Conservation (phyloP, 1,284 basidiomycete genomes). For the Cerioporus squamosus region DNA sequence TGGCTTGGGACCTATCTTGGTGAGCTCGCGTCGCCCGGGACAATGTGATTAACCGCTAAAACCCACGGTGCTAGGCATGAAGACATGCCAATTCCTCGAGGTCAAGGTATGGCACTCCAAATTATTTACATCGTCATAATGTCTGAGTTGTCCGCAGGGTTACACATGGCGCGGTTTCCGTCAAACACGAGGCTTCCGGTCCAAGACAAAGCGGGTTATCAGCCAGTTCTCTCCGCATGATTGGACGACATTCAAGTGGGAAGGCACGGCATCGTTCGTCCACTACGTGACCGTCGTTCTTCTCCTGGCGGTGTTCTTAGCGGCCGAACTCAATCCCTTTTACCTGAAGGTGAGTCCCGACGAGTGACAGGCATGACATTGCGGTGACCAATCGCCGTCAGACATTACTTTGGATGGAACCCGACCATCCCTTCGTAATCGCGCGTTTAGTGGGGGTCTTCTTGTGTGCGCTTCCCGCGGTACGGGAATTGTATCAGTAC, state of each 20-base stretch:
- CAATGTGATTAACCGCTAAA: slow-evolving; percentile 22
- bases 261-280: slow-evolving; percentile 74
- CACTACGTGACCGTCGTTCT: slow-evolving; percentile 78
- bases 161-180: slow-evolving; percentile 85
- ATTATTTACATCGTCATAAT: neutral
- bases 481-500: slow-evolving; percentile 80
- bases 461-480: slow-evolving; percentile 81
- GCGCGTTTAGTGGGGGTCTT: slow-evolving; percentile 76
- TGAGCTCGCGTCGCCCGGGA: slow-evolving; percentile 34
- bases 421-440: slow-evolving; percentile 82
- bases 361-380: slow-evolving; percentile 8
- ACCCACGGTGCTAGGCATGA: slow-evolving; percentile 63
- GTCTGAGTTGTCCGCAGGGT: slow-evolving; percentile 48
- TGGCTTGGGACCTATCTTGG: slow-evolving; percentile 85
- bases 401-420: slow-evolving; percentile 86
- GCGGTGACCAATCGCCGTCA: slow-evolving; percentile 30
- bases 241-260: slow-evolving; percentile 88
- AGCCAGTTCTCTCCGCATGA: slow-evolving; percentile 86
- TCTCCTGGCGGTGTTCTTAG: slow-evolving; percentile 78
- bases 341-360: slow-evolving; percentile 68
- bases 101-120: slow-evolving; percentile 63
- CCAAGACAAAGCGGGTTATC: slow-evolving; percentile 76
- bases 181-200: slow-evolving; percentile 73
- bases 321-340: slow-evolving; percentile 83
- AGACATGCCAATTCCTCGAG: slow-evolving; percentile 82